Conservation (phyloP, 345 rosid species). For the Bruguiera gymnorhiza region DNA sequence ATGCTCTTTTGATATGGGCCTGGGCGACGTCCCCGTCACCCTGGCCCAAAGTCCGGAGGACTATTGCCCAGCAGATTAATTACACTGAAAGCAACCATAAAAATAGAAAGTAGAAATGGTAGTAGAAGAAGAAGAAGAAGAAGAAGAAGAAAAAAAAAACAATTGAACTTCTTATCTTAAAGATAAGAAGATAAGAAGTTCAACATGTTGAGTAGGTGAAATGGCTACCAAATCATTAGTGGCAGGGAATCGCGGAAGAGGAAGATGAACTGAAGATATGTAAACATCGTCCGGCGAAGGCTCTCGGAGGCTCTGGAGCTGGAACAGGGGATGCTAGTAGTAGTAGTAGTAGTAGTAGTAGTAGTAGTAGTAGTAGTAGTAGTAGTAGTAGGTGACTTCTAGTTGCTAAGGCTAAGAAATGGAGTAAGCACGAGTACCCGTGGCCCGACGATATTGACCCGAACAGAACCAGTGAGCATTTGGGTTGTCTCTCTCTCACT, state of each 20-base stretch:
- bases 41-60: not conserved
- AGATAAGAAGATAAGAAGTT: too few relatives aligned
- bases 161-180: not conserved
- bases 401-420: slow-evolving; percentile 63
- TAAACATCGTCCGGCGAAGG: not conserved
- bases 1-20: too few relatives aligned
- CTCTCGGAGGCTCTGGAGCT: too few relatives aligned
- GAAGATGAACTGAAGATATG: slow-evolving; percentile 15
- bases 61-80: not conserved
- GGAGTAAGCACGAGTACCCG: slow-evolving; percentile 84
- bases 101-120: not conserved
- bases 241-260: slow-evolving; percentile 29
- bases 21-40: too few relatives aligned
- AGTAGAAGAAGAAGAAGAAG: slow-evolving; percentile 14
- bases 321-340: not conserved
- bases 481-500: slow-evolving; percentile 60
- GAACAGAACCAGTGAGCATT: slow-evolving; percentile 79
- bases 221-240: slow-evolving; percentile 24
- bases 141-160: not conserved
- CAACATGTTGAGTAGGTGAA: slow-evolving; percentile 7
- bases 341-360: not conserved
- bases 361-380: not conserved
- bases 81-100: too few relatives aligned
- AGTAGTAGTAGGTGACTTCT: slow-evolving; percentile 10
- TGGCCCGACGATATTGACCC: slow-evolving; percentile 95